These are phyloP conservation scores for Glycine latifolia DNA, from an alignment of 306 rosid species.

Conservation along the genomic window DNA sequence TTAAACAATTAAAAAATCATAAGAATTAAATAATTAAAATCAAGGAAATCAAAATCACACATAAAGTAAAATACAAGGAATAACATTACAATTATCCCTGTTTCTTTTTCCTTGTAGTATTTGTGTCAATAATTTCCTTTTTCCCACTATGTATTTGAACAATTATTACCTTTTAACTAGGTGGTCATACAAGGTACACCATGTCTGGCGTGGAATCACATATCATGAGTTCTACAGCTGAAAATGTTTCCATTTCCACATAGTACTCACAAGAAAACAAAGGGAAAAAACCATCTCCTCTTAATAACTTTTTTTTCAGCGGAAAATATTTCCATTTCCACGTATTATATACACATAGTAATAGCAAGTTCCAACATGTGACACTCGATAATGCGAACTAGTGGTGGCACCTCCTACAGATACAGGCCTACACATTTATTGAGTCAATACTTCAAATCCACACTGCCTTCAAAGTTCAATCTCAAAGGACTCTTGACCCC, in stretches of 20 bases:
- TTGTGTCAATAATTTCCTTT: not conserved
- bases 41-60: not conserved
- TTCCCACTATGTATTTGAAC: not conserved
- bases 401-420: constrained; percentile 31
- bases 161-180: not conserved
- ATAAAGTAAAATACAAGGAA: not conserved
- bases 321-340: not conserved
- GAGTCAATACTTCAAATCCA: not conserved
- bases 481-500: constrained; percentile 19
- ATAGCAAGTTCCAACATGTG: constrained; percentile 34
- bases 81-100: not conserved
- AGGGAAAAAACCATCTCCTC: not conserved
- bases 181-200: not conserved
- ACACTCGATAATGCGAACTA: not conserved
- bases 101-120: not conserved
- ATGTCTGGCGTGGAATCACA: not conserved
- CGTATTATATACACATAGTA: not conserved
- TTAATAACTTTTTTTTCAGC: not conserved
- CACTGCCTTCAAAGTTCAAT: constrained; percentile 25
- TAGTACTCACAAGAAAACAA: not conserved
- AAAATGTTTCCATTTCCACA: not conserved
- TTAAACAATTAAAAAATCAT: no score
- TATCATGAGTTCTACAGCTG: not conserved
- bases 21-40: no score
- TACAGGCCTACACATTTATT: no score